These are phyloP conservation scores for Cicer arietinum DNA, from an alignment of 306 rosid species.

Conservation along the genomic window DNA sequence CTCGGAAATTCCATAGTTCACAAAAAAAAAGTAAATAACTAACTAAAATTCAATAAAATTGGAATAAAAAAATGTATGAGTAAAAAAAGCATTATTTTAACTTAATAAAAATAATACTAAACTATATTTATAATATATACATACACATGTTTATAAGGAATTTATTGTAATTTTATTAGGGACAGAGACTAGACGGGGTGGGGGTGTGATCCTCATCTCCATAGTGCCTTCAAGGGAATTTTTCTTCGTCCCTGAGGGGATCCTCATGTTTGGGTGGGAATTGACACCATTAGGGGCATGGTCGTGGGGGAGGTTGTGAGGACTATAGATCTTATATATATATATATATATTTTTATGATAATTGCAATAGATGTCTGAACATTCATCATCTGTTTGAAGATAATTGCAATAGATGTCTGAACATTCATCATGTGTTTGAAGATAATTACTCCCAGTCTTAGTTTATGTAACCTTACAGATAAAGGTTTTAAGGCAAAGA, in stretches of 20 bases:
- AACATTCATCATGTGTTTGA: constrained; percentile 9
- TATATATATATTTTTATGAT: neutral
- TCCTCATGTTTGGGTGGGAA: too few relatives aligned
- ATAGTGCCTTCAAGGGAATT: too few relatives aligned
- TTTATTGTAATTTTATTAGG: neutral
- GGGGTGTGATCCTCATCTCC: neutral
- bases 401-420: constrained; percentile 1
- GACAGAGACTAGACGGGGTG: neutral
- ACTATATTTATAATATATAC: neutral
- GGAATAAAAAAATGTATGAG: neutral
- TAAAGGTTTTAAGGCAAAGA: constrained; percentile 1
- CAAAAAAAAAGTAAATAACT: neutral
- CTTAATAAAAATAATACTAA: neutral
- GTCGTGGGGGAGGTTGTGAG: too few relatives aligned
- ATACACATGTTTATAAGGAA: neutral
- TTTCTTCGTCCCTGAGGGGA: too few relatives aligned
- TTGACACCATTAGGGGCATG: too few relatives aligned
- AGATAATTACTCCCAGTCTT: neutral
- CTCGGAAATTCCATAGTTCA: neutral
- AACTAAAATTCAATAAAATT: neutral
- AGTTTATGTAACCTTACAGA: constrained; percentile 20
- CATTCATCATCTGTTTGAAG: constrained; percentile 13
- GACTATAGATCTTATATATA: too few relatives aligned
- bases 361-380: neutral
- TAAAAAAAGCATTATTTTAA: neutral